A percentile compares a stretch with the other conserved stretches of the same genome.
Conservation (phyloP, 305 asterid genomes). For the Solanum aculeatissimum region DNA sequence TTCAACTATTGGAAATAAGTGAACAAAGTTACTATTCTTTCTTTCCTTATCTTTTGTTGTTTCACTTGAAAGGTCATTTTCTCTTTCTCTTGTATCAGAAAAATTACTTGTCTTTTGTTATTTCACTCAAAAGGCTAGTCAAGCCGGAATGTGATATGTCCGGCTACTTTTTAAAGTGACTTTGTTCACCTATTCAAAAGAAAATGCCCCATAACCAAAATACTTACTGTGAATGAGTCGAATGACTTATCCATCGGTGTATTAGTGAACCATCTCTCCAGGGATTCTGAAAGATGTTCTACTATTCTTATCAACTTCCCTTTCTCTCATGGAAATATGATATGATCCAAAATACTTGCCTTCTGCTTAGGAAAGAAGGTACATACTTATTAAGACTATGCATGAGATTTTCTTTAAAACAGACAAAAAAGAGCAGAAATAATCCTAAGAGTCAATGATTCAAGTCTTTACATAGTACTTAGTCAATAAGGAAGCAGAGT, state of each 20-base stretch:
- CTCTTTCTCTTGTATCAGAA: not conserved
- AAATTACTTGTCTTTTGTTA: not conserved
- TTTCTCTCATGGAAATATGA: not conserved
- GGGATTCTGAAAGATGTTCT: too few species aligned
- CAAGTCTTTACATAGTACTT: not conserved
- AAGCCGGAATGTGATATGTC: not conserved
- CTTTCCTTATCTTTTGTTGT: not conserved
- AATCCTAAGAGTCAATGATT: not conserved
- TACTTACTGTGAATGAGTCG: not conserved
- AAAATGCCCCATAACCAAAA: not conserved
- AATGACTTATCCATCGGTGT: too few species aligned
- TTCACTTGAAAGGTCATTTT: not conserved
- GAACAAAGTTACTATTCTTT: not conserved
- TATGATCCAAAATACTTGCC: not conserved
- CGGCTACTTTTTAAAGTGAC: not conserved
- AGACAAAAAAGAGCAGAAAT: not conserved
- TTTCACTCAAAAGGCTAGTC: not conserved
- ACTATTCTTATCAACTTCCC: not conserved
- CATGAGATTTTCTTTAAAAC: not conserved
- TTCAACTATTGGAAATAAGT: not conserved
- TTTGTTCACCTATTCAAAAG: not conserved
- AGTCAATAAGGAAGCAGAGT: not conserved
- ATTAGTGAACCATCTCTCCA: too few species aligned
- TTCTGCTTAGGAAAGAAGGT: not conserved
- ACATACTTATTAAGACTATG: not conserved